Evolutionary conservation across 345 rosid genomes (phyloP).

Genomic region (Pugionium dolabratum): DNA sequence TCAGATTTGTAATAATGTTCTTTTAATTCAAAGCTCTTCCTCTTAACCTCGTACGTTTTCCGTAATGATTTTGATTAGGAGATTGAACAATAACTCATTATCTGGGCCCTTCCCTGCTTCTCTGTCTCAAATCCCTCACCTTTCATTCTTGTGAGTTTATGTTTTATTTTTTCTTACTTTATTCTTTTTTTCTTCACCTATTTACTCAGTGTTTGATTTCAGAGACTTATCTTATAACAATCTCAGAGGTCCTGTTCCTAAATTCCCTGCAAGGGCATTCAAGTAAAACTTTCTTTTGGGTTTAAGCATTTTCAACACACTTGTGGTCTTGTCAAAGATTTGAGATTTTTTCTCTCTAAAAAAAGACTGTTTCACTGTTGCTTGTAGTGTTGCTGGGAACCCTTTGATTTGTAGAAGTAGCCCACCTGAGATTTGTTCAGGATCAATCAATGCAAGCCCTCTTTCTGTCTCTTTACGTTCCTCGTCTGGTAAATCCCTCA

Average conservation of each 20-base stretch:
- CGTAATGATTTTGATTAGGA: slow-evolving; percentile 59
- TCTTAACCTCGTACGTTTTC: slow-evolving; percentile 32
- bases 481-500: slow-evolving; percentile 51
- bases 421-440: slow-evolving; percentile 58
- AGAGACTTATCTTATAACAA: slow-evolving; percentile 96
- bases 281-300: slow-evolving; percentile 48
- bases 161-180: slow-evolving; percentile 16
- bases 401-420: slow-evolving; percentile 72
- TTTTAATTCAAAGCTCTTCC: slow-evolving; percentile 3
- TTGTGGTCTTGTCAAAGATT: slow-evolving; percentile 15
- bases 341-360: neutral
- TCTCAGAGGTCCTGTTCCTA: slow-evolving; percentile 85
- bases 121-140: slow-evolving; percentile 67
- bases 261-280: slow-evolving; percentile 74
- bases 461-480: slow-evolving; percentile 55
- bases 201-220: slow-evolving; percentile 37
- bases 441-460: slow-evolving; percentile 54
- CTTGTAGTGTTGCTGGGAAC: slow-evolving; percentile 76
- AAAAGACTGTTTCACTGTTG: too few species aligned
- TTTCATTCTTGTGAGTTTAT: slow-evolving; percentile 83
- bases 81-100: slow-evolving; percentile 91
- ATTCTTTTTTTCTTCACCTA: neutral
- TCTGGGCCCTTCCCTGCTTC: slow-evolving; percentile 78
- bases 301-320: neutral
- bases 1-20: neutral